Evolutionary conservation across 2,329 filamentous ascomycete genomes (phyloP).

Genomic region (Neopestalotiopsis sp.): DNA sequence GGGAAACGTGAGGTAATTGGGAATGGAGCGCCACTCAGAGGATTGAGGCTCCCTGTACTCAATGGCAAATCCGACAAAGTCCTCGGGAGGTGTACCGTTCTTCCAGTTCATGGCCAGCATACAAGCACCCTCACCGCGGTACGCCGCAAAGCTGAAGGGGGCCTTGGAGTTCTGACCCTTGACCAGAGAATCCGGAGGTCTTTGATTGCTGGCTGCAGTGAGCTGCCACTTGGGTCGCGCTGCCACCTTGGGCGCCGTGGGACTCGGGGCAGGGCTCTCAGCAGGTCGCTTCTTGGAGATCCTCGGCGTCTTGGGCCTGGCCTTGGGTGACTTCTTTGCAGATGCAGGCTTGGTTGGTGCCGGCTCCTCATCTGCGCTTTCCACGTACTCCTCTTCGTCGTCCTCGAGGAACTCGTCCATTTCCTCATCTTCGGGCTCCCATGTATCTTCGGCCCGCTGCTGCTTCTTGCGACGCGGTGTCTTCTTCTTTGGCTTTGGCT

Average conservation of each 20-base stretch:
- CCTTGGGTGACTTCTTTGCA: not conserved
- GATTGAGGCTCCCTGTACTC: conserved; percentile 7
- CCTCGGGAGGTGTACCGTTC: conserved; percentile 5
- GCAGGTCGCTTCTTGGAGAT: not conserved
- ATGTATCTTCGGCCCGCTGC: not conserved
- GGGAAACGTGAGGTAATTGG: conserved; percentile 7
- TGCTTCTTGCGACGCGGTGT: conserved; percentile 3
- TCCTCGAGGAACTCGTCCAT: not conserved
- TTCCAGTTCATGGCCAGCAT: conserved; percentile 15
- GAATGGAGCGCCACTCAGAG: not conserved
- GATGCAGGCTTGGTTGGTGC: not conserved
- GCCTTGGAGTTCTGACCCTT: conserved; percentile 7
- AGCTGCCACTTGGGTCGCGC: conserved; percentile 2
- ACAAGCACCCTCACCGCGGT: conserved; percentile 6
- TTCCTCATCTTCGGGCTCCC: not conserved
- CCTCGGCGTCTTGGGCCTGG: not conserved
- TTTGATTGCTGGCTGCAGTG: conserved; percentile 5
- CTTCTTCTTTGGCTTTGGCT: conserved; percentile 1
- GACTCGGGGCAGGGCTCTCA: not conserved
- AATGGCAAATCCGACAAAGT: conserved; percentile 14
- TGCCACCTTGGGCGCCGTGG: not conserved
- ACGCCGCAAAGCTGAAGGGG: conserved; percentile 1
- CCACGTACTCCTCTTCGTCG: not conserved
- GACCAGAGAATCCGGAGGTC: not conserved
- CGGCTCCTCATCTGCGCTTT: not conserved